Percentiles rank a stretch among this genome's conserved stretches.
Evolutionary conservation across 208 protist species (phyloP).

Genomic region (Trypanosoma mega): DNA sequence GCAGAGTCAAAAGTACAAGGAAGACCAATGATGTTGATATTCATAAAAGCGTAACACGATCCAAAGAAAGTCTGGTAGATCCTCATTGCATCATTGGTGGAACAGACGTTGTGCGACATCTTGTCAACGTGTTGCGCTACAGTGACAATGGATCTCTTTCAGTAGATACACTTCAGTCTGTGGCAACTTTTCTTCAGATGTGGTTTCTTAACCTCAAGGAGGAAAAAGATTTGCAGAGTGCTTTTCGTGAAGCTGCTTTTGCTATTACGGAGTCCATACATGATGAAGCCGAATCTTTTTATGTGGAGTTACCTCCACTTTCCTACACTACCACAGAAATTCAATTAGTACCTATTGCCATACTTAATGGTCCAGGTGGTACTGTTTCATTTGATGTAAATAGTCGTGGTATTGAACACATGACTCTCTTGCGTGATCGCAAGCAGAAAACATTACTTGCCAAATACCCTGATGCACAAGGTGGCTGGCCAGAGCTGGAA

Average conservation of each 20-base stretch:
- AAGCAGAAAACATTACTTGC: conserved; percentile 64
- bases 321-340: conserved; percentile 27
- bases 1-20: too few relatives aligned
- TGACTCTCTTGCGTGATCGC: conserved; percentile 71
- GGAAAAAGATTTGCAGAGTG: conserved; percentile 15
- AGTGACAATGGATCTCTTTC: conserved; percentile 28
- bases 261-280: conserved; percentile 41
- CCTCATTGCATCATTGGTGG: conserved; percentile 22
- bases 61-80: too few relatives aligned
- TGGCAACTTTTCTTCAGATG: conserved; percentile 29
- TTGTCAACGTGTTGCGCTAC: conserved; percentile 57
- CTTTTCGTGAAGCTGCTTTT: conserved; percentile 38
- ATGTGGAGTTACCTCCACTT: conserved; percentile 39
- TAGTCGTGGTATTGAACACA: conserved; percentile 71
- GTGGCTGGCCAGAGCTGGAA: conserved; percentile 57
- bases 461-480: conserved; percentile 84
- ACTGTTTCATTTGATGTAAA: conserved; percentile 63
- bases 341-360: conserved; percentile 57
- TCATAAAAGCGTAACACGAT: not conserved
- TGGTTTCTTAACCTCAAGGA: conserved; percentile 13
- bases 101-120: conserved; percentile 31
- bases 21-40: not conserved
- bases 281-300: conserved; percentile 52
- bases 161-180: conserved; percentile 4
- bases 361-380: conserved; percentile 51